A percentile compares a stretch with the other conserved stretches of the same genome.
phyloP scores from a whole-genome alignment of 441 rosid genomes.

The Flueggea neowawraea region DNA sequence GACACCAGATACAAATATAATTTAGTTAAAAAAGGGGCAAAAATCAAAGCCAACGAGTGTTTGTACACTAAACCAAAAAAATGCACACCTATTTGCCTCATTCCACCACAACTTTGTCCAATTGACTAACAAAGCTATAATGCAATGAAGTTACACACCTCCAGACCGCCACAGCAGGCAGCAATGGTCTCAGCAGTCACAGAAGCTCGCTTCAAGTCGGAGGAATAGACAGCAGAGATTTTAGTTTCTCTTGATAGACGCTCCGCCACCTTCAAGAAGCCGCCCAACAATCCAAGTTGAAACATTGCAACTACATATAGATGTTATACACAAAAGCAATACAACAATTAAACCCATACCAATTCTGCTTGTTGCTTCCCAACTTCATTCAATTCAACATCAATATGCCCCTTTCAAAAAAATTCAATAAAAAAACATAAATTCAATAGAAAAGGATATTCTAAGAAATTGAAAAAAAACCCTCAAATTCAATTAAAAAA shows the following conservation, averaged over 20 bases:
- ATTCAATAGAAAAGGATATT: not conserved
- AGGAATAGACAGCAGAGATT: constrained; percentile 59
- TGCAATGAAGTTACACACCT: constrained; percentile 31
- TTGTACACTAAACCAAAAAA: no score
- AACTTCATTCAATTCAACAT: constrained; percentile 55
- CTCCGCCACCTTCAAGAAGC: constrained; percentile 52
- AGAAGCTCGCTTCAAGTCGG: constrained; percentile 78
- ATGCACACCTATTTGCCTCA: no score
- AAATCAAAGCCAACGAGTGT: no score
- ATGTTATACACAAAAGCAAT: no score
- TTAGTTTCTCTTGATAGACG: constrained; percentile 56
- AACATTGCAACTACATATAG: not conserved
- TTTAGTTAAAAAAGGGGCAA: no score
- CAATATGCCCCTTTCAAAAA: constrained; percentile 46
- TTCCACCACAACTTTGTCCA: no score
- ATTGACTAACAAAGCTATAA: no score
- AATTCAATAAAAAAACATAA: not conserved
- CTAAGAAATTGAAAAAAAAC: no score
- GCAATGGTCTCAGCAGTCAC: constrained; percentile 74
- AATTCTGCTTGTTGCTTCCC: constrained; percentile 48
- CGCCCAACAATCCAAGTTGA: not conserved
- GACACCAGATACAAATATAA: no score
- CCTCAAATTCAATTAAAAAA: not conserved
- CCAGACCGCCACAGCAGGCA: constrained; percentile 47
- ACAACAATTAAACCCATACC: constrained; percentile 8